Conservation (phyloP, 768 basidiomycete species). For the Boletus speciosus region DNA sequence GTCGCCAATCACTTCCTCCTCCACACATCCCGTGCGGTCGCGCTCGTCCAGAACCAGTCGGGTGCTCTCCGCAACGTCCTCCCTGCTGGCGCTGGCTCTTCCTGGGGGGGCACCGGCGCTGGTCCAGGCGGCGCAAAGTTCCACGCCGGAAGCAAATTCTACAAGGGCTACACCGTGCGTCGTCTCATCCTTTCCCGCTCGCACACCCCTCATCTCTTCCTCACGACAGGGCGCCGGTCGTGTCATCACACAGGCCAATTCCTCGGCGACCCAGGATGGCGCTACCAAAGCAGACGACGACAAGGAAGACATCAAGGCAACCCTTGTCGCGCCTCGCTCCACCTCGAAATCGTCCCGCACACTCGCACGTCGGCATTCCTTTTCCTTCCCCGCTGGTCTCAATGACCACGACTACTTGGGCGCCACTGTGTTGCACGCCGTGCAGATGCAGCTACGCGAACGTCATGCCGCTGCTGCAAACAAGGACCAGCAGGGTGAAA, state of each 20-base stretch:
- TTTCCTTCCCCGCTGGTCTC: slow-evolving; percentile 46
- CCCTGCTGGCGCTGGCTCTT: slow-evolving; percentile 47
- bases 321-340: slow-evolving; percentile 30
- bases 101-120: slow-evolving; percentile 48
- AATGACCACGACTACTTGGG: slow-evolving; percentile 37
- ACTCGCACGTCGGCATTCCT: slow-evolving; percentile 57
- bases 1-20: slow-evolving; percentile 77
- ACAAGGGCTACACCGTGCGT: slow-evolving; percentile 64
- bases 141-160: slow-evolving; percentile 67
- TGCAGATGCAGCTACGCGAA: slow-evolving; percentile 61
- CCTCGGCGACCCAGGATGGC: slow-evolving; percentile 53
- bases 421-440: slow-evolving; percentile 54
- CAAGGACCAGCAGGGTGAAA: slow-evolving; percentile 17
- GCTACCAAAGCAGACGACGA: slow-evolving; percentile 52
- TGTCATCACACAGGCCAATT: slow-evolving; percentile 69
- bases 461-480: slow-evolving; percentile 45
- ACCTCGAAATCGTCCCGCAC: slow-evolving; percentile 36
- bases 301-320: slow-evolving; percentile 43
- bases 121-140: slow-evolving; percentile 73
- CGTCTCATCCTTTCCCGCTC: slow-evolving; percentile 18
- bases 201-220: slow-evolving; percentile 2
- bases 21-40: slow-evolving; percentile 71
- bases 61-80: slow-evolving; percentile 73
- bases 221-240: slow-evolving; percentile 58
- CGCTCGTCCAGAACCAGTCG: slow-evolving; percentile 40